phyloP scores from a whole-genome alignment of 352 stramenopile genomes.

The Salisapilia sapeloensis region DNA sequence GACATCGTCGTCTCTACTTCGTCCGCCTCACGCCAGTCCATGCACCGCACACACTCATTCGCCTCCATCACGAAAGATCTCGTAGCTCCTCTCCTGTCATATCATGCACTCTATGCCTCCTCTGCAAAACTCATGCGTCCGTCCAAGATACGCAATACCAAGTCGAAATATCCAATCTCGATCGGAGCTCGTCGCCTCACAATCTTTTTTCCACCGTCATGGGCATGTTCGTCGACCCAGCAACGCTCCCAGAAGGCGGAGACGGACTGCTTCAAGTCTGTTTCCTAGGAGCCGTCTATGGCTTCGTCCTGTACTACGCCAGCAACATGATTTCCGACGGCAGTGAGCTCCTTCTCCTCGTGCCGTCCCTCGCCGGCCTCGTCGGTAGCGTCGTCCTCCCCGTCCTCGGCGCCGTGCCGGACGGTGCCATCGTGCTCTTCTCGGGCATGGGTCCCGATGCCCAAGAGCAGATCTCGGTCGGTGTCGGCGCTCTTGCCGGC shows the following conservation, averaged over 20 bases:
- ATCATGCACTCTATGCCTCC: too few species aligned
- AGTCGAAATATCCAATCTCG: too few species aligned
- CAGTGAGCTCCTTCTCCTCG: constrained; percentile 93
- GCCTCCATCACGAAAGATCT: too few species aligned
- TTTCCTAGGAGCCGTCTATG: constrained; percentile 93
- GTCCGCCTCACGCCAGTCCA: too few species aligned
- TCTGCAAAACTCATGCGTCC: too few species aligned
- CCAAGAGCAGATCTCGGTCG: constrained; percentile 90
- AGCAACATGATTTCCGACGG: constrained; percentile 97
- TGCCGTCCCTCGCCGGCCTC: constrained; percentile 89
- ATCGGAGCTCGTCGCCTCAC: too few species aligned
- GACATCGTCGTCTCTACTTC: too few species aligned
- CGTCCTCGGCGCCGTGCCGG: constrained; percentile 92
- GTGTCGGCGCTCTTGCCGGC: constrained; percentile 94
- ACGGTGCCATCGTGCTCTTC: constrained; percentile 96
- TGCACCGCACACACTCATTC: too few species aligned
- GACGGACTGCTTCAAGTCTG: constrained; percentile 81
- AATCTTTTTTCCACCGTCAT: too few species aligned
- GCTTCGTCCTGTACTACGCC: constrained; percentile 93
- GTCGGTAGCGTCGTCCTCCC: constrained; percentile 95
- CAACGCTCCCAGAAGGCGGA: constrained; percentile 55
- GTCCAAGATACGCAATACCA: too few species aligned
- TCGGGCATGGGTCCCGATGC: constrained; percentile 87
- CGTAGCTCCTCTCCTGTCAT: too few species aligned
- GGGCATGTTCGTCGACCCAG: constrained; percentile 88